Conservation (phyloP, 1,284 basidiomycete species). For the Laetiporus sulphureus region DNA sequence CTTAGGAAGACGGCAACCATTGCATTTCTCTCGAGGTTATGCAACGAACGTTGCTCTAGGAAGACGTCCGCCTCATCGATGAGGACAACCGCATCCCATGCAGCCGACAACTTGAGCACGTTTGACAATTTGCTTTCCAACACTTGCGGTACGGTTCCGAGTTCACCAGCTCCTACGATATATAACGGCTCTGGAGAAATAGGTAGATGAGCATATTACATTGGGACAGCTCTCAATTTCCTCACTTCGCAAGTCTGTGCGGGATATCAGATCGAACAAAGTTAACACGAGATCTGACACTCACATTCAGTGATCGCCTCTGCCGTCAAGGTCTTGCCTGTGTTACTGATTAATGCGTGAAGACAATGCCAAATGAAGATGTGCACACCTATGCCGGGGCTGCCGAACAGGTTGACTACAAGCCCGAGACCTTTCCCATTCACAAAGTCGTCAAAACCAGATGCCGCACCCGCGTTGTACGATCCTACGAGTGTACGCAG, state of each 20-base stretch:
- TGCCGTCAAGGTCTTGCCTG: slow-evolving; percentile 42
- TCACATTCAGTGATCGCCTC: slow-evolving; percentile 44
- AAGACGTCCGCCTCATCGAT: slow-evolving; percentile 56
- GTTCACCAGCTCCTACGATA: slow-evolving; percentile 54
- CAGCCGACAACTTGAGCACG: slow-evolving; percentile 40
- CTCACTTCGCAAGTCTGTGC: too few species aligned
- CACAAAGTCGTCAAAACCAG: slow-evolving; percentile 52
- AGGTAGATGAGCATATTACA: too few species aligned
- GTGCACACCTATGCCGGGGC: slow-evolving; percentile 42
- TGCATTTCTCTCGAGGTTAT: slow-evolving; percentile 55
- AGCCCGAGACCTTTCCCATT: slow-evolving; percentile 57
- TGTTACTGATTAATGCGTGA: too few species aligned
- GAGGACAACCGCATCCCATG: slow-evolving; percentile 59
- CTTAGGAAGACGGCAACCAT: slow-evolving; percentile 50
- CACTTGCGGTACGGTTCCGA: slow-evolving; percentile 43
- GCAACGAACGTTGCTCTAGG: slow-evolving; percentile 54
- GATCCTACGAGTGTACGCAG: slow-evolving; percentile 52
- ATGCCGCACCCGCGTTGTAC: slow-evolving; percentile 39
- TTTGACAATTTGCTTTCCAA: slow-evolving; percentile 19
- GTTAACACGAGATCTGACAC: too few species aligned
- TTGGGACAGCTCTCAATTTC: too few species aligned
- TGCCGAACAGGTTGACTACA: slow-evolving; percentile 55
- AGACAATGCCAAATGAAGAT: not conserved
- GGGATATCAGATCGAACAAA: too few species aligned
- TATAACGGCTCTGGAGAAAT: slow-evolving; percentile 41